Evolutionary conservation across 495 filamentous ascomycete genomes (phyloP), one percentile per base, ranked within the genome.

Genomic region (Cetradonia linearis): DNA sequence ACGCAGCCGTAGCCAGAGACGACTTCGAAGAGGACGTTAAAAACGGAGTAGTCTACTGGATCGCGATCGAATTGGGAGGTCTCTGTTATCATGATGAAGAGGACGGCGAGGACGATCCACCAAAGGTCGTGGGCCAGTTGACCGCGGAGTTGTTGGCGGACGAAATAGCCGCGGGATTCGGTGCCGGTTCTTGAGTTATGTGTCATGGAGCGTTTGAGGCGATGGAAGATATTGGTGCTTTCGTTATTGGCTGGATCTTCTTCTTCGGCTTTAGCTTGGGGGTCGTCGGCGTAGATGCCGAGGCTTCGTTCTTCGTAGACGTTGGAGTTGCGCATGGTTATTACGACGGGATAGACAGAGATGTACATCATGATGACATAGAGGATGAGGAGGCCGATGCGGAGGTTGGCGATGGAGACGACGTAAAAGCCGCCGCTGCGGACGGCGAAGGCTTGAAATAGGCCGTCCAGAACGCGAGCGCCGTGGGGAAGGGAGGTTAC

Each of bases 351-450:
- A 63, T 79, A 84, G 48, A 78, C 81, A 30, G 76, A 80, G 40
- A 86, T 82, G 70, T 92, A 95, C 88, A 94, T 95, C 89, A 93
- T 94, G 28, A 92, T 80, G n/a, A 90, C 82, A 70, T 95, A 95
- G 27, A 93, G 75, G 18, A 90, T 78, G 62, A 91, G 86, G 1
- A 94, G 73, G 3, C 83, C 83, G 58, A 89, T 85, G 28, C 83
- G 85, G 6, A 92, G 74, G 25, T 76, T 74, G 14, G 87, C 68
- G 44, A 95, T 89, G 5, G 76, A 69, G 46, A 96, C 83, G 49
- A 95, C 83, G 64, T 88, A 89, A 71, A 95, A 94, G 2, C 91
- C 91, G 18, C 88, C 89, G 23, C 81, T 81, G 10, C 90, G 86
- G 0, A 95, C 87, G 58, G 88, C 87, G 40, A 89, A 65, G 11